Evolutionary conservation across 768 basidiomycete species (phyloP), one percentile per base, ranked within the genome.

Genomic region (Dendrothele bispora): DNA sequence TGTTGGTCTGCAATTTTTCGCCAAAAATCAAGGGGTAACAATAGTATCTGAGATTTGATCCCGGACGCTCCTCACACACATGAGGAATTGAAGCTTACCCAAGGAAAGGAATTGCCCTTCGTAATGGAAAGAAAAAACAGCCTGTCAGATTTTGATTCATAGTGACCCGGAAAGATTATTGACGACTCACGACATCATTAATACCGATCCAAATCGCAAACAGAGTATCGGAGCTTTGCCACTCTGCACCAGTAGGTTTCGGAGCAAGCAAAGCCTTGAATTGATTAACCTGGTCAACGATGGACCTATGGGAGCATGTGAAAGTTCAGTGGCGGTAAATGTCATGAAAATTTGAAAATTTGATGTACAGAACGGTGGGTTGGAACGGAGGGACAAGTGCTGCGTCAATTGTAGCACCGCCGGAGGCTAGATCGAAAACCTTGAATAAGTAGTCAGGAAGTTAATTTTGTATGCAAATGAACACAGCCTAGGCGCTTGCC

Each of bases 171-270:
- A 3, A 64, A 61, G 26, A 41, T 11, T 43, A 54, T 25, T 43
- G 55, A 60, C 39, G 51, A 65, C 74, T 62, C 45, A 78, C 78
- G 35, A 82, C 70, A 44, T 83, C 83, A 51, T 85, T 84, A 48
- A 84, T 84, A 2, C 83, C 83, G 43, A 85, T 81, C 82, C 82
- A 85, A 36, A 84, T 55, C 3, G 76, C 75, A 60, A 85, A 84
- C 4, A 84, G 62, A 26, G 77, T 66, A 53, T 84, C 77, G 2
- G 65, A 61, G 55, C 75, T 72, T 30, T 70, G 59, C 84, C 82
- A 85, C 8, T 67, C 56, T 1, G 78, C 75, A 7, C 61, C 70
- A 6, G 55, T 50, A 0, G 80, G 79, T 52, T 73, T 77, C 2
- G 66, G 54, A 3, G 73, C 72, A 0, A 74, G 64, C 35, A 72